These are phyloP conservation scores for Sugiyamaella valdiviana DNA, from an alignment of 805 yeast genomes.

Conservation along the genomic window DNA sequence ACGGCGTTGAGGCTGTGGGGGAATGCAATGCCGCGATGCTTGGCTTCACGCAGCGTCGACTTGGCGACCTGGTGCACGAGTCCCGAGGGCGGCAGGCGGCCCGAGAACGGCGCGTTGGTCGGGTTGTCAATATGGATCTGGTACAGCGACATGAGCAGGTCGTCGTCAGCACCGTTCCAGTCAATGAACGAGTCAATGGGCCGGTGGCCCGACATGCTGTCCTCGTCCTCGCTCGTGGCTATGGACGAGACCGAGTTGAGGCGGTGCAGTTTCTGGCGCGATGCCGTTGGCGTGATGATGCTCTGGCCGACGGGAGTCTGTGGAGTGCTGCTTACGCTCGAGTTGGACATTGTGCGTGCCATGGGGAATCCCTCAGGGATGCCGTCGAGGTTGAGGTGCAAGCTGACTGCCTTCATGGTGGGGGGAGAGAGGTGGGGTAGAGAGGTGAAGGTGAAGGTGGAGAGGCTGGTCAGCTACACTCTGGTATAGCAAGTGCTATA, in stretches of 20 bases:
- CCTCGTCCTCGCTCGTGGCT: slow-evolving; percentile 27
- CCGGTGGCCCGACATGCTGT: background rate
- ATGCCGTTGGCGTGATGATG: slow-evolving; percentile 14
- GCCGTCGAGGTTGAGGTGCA: slow-evolving; percentile 1
- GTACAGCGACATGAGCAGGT: slow-evolving; percentile 42
- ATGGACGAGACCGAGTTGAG: slow-evolving; percentile 26
- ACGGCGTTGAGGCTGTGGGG: slow-evolving; percentile 31
- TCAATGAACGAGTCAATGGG: slow-evolving; percentile 14
- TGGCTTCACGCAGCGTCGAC: slow-evolving; percentile 40
- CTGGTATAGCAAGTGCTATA: too few relatives aligned
- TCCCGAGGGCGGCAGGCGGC: slow-evolving; percentile 61
- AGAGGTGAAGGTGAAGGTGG: background rate
- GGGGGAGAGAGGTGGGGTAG: background rate
- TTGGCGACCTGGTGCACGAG: slow-evolving; percentile 55
- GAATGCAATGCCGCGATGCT: slow-evolving; percentile 21
- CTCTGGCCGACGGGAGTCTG: slow-evolving; percentile 20
- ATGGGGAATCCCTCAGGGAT: slow-evolving; percentile 12
- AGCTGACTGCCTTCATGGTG: slow-evolving; percentile 4
- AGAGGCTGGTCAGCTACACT: too few relatives aligned
- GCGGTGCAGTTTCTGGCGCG: slow-evolving; percentile 18
- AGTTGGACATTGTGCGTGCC: slow-evolving; percentile 13
- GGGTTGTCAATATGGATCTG: slow-evolving; percentile 49
- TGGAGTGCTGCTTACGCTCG: slow-evolving; percentile 11
- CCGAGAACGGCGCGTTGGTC: slow-evolving; percentile 61
- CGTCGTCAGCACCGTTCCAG: slow-evolving; percentile 35